Evolutionary conservation across 2,329 filamentous ascomycete species (phyloP), one percentile per base, ranked within the genome.

Genomic region (Emergomyces africanus): DNA sequence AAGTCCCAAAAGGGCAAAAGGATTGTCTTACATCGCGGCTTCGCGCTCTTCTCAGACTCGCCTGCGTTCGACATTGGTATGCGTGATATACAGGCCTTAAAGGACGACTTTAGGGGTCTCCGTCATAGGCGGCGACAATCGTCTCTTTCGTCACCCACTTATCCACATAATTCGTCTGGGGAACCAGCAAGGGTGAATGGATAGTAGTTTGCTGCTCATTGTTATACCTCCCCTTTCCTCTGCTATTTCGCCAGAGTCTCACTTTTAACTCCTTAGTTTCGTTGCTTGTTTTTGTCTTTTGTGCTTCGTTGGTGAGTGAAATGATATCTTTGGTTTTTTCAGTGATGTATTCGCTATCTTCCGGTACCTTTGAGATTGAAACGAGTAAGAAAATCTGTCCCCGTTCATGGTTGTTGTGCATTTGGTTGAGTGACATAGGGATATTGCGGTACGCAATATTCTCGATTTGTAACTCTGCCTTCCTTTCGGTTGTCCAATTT

Each of bases 1-100:
- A n/a, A 12, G 3, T 5, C 23, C 28, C 33, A 33, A 12, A 28
- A 8, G 5, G 42, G 10, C 9, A 44, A 37, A 23, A 23, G 10
- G 30, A 42, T 30, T 25, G n/a, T 58, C 20, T 48, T 60, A 23
- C 59, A 58, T 28, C 54, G n/a, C 4, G 59, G 59, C 8, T 58
- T 55, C 18, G 59, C 37, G 14, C 50, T 60, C 9, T 60, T 60
- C 50, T 58, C 59, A 37, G 50, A 60, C 41, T 60, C 59, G 8
- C 15, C 37, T 8, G 6, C 55, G 28, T 58, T 48, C 18, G 33
- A 60, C 1, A 23, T 23, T 14, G 59, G 30, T 12, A 30, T 58
- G 49, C 35, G 12, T 14, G 59, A 58, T 28, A 46, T 60, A 14
- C 25, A 25, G 49, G 35, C 8, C 12, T 42, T 60, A 33, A 48